phyloP scores from a whole-genome alignment of 2,329 filamentous ascomycete genomes.

The Ceratocystis destructans region DNA sequence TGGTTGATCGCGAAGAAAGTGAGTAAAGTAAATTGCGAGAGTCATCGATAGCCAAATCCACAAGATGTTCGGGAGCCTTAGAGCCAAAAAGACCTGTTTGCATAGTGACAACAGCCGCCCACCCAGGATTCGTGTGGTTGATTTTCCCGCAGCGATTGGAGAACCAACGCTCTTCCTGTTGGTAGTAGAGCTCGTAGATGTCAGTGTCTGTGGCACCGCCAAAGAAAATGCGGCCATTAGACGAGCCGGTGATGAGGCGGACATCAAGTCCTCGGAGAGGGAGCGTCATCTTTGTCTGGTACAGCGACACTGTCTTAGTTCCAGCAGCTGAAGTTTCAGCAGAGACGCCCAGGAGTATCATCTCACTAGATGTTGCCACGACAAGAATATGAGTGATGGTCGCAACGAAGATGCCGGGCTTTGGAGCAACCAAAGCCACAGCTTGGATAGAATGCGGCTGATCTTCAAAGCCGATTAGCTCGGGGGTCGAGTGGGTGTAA shows the following conservation, averaged over 20 bases:
- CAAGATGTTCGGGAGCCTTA: conserved; percentile 48
- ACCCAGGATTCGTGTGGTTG: conserved; percentile 68
- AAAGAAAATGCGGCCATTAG: conserved; percentile 86
- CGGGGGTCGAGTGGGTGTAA: conserved; percentile 82
- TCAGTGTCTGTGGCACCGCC: conserved; percentile 68
- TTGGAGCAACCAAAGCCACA: conserved; percentile 77
- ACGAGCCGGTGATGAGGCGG: conserved; percentile 64
- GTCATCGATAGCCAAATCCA: conserved; percentile 77
- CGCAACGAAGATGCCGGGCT: conserved; percentile 72
- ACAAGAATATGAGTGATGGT: conserved; percentile 80
- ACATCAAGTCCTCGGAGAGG: conserved; percentile 65
- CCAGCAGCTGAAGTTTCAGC: conserved; percentile 54
- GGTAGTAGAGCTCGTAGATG: conserved; percentile 87
- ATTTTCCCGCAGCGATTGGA: conserved; percentile 74
- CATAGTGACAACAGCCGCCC: conserved; percentile 47
- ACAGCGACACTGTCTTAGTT: conserved; percentile 60
- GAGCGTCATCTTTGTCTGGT: conserved; percentile 76
- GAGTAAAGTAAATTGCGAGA: conserved; percentile 81
- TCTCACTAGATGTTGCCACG: conserved; percentile 71
- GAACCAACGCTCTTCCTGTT: conserved; percentile 97
- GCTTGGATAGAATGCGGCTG: conserved; percentile 76
- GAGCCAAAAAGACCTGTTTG: conserved; percentile 38
- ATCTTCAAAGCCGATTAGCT: conserved; percentile 85
- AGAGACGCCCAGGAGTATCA: conserved; percentile 74
- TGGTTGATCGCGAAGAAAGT: conserved; percentile 73